Evolutionary conservation across 345 rosid genomes (phyloP), one percentile per base, ranked within the genome.

Genomic region (Hibiscus trionum): DNA sequence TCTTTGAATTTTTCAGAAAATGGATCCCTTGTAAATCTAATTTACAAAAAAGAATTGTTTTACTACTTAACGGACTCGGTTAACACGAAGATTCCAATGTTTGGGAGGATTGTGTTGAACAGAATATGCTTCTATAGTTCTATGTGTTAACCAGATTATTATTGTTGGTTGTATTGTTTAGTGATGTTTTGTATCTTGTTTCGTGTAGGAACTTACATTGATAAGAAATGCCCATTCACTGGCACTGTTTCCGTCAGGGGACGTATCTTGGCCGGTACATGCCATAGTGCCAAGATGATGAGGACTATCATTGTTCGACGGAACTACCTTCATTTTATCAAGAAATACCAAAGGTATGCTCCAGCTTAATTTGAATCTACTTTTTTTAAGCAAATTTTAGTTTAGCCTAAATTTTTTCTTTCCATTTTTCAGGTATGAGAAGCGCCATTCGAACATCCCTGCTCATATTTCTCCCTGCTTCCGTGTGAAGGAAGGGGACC

Each of bases 381-480:
- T 1, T 49, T 5, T 49, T 16, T 49, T 49, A 49, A 12, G 55
- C 16, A 49, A 49, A 4, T 49, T 17, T 6, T 49, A 49, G 44
- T 39, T 39, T 39, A 39, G 44, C 44, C 44, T 39, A 39, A 37
- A 6, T 0, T 0, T 37, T 37, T 37, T 5, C 42, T 1, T n/a
- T 17, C n/a, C 24, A 21, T 53, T 6, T 4, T 63, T 35, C 62
- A 73, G 76, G 55, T 63, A 58, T 2, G 75, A 72, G 31, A 62
- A 72, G 69, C 50, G 69, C 35, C 75, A 62, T 21, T 72, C 75
- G 3, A 72, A 72, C 52, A 62, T 62, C 4, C 69, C 75, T 5
- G 75, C 75, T n/a, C 75, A 72, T 5, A 33, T 62, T n/a, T 72
- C 75, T 46, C 69, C 75, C 4, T 72, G 75, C 75, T 72, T 72